These are phyloP conservation scores for Candida golubevii DNA, from an alignment of 805 yeast species.

Conservation along the genomic window DNA sequence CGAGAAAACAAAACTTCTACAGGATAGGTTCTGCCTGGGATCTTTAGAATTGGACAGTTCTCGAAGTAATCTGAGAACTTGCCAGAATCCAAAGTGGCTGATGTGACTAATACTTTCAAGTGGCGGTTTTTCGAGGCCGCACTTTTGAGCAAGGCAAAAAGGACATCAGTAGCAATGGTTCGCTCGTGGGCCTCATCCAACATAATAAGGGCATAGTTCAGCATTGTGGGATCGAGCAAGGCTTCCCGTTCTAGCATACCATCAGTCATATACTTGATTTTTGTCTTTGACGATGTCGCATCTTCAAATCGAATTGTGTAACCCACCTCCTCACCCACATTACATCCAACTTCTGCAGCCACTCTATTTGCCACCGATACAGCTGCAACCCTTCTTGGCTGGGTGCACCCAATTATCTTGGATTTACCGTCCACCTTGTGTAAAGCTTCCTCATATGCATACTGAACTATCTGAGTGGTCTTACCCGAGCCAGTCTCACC, in stretches of 20 bases:
- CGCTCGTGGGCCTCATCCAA: constrained; percentile 97
- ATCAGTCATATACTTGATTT: constrained; percentile 91
- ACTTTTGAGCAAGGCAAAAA: constrained; percentile 77
- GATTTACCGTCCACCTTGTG: constrained; percentile 18
- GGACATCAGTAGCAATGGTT: constrained; percentile 87
- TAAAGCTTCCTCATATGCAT: constrained; percentile 59
- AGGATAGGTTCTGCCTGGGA: constrained; percentile 89
- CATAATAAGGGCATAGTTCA: constrained; percentile 79
- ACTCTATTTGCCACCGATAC: constrained; percentile 81
- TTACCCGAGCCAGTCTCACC: constrained; percentile 83
- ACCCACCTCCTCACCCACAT: constrained; percentile 75
- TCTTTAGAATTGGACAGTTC: constrained; percentile 73
- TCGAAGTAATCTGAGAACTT: constrained; percentile 79
- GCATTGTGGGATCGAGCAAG: constrained; percentile 70
- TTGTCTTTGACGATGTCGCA: constrained; percentile 47
- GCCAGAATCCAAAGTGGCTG: constrained; percentile 89
- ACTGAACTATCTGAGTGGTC: constrained; percentile 43
- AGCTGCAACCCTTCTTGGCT: constrained; percentile 82
- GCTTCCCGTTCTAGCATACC: constrained; percentile 94
- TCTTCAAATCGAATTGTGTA: constrained; percentile 87
- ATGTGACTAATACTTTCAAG: constrained; percentile 75
- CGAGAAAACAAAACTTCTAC: constrained; percentile 79
- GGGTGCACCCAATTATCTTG: constrained; percentile 59
- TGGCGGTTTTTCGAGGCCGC: constrained; percentile 69
- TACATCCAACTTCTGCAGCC: constrained; percentile 67